phyloP scores from a whole-genome alignment of 495 filamentous ascomycete genomes.

The Aspergillus incahuasiensis region DNA sequence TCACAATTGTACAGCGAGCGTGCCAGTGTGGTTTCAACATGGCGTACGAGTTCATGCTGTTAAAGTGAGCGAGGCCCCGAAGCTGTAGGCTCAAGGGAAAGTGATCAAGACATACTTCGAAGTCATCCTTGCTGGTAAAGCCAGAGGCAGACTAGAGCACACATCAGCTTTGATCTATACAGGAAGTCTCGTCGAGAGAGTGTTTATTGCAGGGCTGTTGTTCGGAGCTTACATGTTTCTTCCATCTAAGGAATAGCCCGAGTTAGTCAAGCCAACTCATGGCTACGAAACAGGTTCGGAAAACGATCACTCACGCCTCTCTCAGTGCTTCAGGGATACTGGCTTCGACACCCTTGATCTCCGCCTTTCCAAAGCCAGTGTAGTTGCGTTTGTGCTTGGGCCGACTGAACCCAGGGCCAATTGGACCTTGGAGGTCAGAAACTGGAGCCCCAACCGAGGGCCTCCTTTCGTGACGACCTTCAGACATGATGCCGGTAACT shows the following conservation, averaged over 20 bases:
- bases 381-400: slow-evolving; percentile 95
- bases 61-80: slow-evolving; percentile 5
- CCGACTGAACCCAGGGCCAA: slow-evolving; percentile 66
- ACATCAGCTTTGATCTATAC: neutral
- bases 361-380: slow-evolving; percentile 81
- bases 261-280: slow-evolving; percentile 15
- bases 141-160: slow-evolving; percentile 51
- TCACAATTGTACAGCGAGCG: slow-evolving; percentile 98
- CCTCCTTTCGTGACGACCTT: slow-evolving; percentile 54
- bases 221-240: slow-evolving; percentile 56
- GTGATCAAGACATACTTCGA: slow-evolving; percentile 46
- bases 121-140: slow-evolving; percentile 73
- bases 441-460: slow-evolving; percentile 79
- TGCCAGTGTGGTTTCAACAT: slow-evolving; percentile 94
- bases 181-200: neutral
- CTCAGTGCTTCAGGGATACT: slow-evolving; percentile 85
- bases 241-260: slow-evolving; percentile 55
- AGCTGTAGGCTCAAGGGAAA: neutral
- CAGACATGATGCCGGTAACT: slow-evolving; percentile 13
- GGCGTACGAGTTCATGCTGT: slow-evolving; percentile 77
- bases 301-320: slow-evolving; percentile 56
- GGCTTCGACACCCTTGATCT: slow-evolving; percentile 91
- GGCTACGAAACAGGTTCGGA: neutral
- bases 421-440: slow-evolving; percentile 72
- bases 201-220: neutral